These are phyloP conservation scores for Acer negundo DNA, from an alignment of 345 rosid genomes.

Conservation along the genomic window DNA sequence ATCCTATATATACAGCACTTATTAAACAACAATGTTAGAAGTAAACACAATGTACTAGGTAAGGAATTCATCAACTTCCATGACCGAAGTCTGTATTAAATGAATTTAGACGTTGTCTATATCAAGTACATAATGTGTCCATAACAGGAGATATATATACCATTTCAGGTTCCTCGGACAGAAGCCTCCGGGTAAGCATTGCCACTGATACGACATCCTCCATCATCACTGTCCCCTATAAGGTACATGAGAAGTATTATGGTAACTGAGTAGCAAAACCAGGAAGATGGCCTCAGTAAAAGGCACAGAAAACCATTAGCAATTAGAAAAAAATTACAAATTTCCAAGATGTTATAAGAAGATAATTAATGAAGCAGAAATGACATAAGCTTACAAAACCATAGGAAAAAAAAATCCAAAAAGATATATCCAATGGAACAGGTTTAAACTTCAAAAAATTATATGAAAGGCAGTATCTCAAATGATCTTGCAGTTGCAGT, in stretches of 20 bases:
- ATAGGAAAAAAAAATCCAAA: neutral
- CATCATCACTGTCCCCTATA: slow-evolving; percentile 70
- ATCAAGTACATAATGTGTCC: slow-evolving; percentile 12
- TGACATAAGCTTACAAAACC: neutral
- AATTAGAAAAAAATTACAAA: neutral
- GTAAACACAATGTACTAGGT: neutral
- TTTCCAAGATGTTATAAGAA: neutral
- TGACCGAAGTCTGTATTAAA: neutral
- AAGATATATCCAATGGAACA: neutral
- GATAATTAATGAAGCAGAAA: slow-evolving; percentile 2
- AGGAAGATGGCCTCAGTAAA: neutral
- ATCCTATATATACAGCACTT: neutral
- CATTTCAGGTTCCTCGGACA: slow-evolving; percentile 82
- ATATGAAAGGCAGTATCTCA: neutral
- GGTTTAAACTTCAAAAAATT: neutral
- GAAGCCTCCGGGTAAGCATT: slow-evolving; percentile 87
- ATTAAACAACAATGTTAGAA: neutral
- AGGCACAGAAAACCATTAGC: neutral
- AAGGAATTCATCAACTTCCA: neutral
- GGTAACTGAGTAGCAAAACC: slow-evolving; percentile 2
- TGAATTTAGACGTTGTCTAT: neutral
- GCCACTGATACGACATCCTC: slow-evolving; percentile 78
- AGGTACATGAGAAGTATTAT: slow-evolving; percentile 14
- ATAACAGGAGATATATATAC: slow-evolving; percentile 38
- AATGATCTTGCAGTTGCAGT: neutral